Conservation (phyloP, 2,329 filamentous ascomycete species). For the Metarhizium rileyi region DNA sequence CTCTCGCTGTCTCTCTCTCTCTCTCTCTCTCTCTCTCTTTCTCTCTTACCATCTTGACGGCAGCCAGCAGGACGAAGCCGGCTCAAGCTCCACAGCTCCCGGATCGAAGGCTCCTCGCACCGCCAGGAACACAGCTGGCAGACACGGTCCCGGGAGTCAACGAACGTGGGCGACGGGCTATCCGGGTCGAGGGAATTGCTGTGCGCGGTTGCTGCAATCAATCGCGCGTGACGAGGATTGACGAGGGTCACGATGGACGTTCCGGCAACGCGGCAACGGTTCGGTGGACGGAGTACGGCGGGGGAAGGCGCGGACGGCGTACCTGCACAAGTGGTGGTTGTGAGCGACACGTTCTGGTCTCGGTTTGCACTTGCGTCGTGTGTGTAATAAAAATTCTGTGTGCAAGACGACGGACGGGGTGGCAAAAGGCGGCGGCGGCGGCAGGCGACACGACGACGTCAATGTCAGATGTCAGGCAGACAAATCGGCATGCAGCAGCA, state of each 20-base stretch:
- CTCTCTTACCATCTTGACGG: conserved; percentile 9
- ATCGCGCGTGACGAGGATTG: neutral
- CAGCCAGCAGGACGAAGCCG: conserved; percentile 4
- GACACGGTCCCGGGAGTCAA: neutral
- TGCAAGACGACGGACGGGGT: neutral
- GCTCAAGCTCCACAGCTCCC: conserved; percentile 5
- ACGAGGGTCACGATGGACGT: conserved; percentile 5
- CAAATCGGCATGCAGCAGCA: neutral
- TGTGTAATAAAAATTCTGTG: neutral
- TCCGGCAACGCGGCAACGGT: conserved; percentile 2
- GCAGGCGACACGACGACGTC: neutral
- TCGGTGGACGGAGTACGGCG: conserved; percentile 3
- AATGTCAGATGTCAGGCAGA: neutral
- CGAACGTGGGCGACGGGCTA: conserved; percentile 1
- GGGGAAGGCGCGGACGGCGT: conserved; percentile 4
- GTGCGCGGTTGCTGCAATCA: neutral
- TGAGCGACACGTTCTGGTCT: neutral
- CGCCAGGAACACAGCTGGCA: conserved; percentile 2
- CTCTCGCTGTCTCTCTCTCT: neutral
- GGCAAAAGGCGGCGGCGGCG: neutral
- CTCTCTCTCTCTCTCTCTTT: neutral
- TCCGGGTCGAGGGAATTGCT: neutral
- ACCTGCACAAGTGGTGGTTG: conserved; percentile 2
- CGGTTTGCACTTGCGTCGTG: neutral
- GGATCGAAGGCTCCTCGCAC: conserved; percentile 1